phyloP scores from a whole-genome alignment of 257 asterid genomes.

The Solanum dulcamara region DNA sequence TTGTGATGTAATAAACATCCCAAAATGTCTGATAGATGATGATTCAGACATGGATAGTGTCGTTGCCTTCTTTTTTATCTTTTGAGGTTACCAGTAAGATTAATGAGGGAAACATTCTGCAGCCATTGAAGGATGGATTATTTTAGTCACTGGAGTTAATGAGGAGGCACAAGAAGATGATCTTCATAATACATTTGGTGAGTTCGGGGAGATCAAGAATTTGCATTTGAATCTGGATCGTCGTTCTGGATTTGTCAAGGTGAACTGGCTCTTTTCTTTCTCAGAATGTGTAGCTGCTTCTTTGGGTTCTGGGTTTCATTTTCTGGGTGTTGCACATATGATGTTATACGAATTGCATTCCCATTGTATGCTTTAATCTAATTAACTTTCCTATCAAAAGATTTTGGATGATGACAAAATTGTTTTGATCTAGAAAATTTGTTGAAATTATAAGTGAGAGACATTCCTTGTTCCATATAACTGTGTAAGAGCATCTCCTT shows the following conservation, averaged over 20 bases:
- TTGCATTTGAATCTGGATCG: slow-evolving; percentile 96
- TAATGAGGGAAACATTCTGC: slow-evolving; percentile 17
- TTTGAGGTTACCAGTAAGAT: neutral
- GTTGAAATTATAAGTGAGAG: neutral
- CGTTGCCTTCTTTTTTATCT: neutral
- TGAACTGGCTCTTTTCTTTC: neutral
- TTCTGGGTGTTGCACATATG: neutral
- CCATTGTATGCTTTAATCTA: neutral
- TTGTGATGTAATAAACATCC: neutral
- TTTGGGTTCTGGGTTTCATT: neutral
- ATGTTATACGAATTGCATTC: neutral
- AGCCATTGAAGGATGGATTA: slow-evolving; percentile 99
- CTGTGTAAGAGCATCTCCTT: neutral
- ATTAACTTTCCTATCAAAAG: neutral
- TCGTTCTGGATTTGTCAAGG: slow-evolving; percentile 98
- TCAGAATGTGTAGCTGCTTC: neutral
- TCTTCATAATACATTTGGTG: slow-evolving; percentile 70
- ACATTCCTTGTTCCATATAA: neutral
- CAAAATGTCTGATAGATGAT: neutral
- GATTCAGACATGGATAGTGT: neutral
- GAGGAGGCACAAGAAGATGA: slow-evolving; percentile 98
- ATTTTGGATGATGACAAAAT: neutral
- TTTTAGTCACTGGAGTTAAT: slow-evolving; percentile 88
- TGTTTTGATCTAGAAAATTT: neutral
- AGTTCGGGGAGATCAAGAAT: slow-evolving; percentile 80